Evolutionary conservation across 2,329 filamentous ascomycete species (phyloP), one percentile per base, ranked within the genome.

Genomic region (Curvularia eragrostidis): DNA sequence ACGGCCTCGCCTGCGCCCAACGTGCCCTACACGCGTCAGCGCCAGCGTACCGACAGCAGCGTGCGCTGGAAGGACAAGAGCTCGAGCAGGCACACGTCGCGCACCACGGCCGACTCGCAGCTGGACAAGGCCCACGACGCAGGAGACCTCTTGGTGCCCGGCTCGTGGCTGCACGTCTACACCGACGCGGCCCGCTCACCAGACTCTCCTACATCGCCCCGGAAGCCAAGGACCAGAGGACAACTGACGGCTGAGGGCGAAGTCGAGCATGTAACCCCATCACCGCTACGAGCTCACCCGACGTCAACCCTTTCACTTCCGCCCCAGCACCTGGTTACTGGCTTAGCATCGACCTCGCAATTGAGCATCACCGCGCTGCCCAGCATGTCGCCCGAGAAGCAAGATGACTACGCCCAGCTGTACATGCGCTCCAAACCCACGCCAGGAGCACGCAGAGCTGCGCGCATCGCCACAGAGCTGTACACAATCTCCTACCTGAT

Each of bases 401-500:
- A 54, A n/a, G 47, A 49, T 2, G 48, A 64, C 13, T 24, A 47
- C 23, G 63, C 64, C 8, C 54, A 60, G 9, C 34, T 58, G 9
- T 65, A 65, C 39, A 13, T 53, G 13, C 48, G 39, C 6, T 61
- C 66, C 5, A 63, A 59, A 34, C 51, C 36, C 36, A 59, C 66
- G 1, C 58, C 64, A 4, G 26, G 41, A 5, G 60, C 60, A 15
- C 59, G 57, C 41, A 62, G 53, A 48, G 61, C 63, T 9, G 72
- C 78, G 2, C 65, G 60, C 21, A 63, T 70, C 19, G 69, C 75
- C 7, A 81, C 78, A 0, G 69, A 80, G 43, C 56, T 80, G 7
- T 82, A 93, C 77, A 93, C 88, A 1, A 73, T 93, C 59, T 93
- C 91, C 0, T 91, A 96, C 75, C 85, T 97, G 23, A 82, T 96